A percentile compares a stretch with the other conserved stretches of the same genome.
Evolutionary conservation across 148 eudicot genomes (phyloP).

Genomic region (Chenopodium formosanum): DNA sequence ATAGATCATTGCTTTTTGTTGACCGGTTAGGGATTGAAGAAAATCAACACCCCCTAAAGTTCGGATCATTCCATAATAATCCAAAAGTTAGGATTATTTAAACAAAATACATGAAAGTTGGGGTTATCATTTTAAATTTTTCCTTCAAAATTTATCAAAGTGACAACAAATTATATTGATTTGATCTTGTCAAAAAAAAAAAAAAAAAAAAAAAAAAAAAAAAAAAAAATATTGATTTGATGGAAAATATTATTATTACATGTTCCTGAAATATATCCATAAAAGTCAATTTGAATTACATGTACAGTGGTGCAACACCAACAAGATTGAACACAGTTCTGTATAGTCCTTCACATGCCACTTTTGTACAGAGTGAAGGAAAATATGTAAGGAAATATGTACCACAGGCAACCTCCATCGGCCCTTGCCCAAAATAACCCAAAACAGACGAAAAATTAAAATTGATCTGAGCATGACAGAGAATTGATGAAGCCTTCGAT

Average conservation of each 20-base stretch:
- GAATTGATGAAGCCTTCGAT: neutral
- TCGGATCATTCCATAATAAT: too few species aligned
- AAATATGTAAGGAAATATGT: constrained; percentile 15
- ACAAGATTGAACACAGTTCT: neutral
- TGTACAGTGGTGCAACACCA: constrained; percentile 1
- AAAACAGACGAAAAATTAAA: neutral
- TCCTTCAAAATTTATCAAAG: too few species aligned
- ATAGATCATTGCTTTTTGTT: too few species aligned
- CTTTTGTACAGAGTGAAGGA: constrained; percentile 25
- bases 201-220: too few species aligned
- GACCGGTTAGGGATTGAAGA: too few species aligned
- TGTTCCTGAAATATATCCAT: neutral
- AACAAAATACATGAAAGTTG: too few species aligned
- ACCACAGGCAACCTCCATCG: constrained; percentile 6
- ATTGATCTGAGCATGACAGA: neutral
- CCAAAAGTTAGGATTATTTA: too few species aligned
- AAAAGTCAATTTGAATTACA: neutral
- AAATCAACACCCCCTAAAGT: too few species aligned
- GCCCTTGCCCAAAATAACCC: neutral
- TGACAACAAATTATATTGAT: too few species aligned
- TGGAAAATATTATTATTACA: neutral
- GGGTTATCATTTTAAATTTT: too few species aligned
- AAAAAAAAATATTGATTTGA: neutral
- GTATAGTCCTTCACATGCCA: constrained; percentile 14
- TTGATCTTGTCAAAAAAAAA: too few species aligned